Conservation (phyloP, 129 eudicot species). For the Arctium lappa region DNA sequence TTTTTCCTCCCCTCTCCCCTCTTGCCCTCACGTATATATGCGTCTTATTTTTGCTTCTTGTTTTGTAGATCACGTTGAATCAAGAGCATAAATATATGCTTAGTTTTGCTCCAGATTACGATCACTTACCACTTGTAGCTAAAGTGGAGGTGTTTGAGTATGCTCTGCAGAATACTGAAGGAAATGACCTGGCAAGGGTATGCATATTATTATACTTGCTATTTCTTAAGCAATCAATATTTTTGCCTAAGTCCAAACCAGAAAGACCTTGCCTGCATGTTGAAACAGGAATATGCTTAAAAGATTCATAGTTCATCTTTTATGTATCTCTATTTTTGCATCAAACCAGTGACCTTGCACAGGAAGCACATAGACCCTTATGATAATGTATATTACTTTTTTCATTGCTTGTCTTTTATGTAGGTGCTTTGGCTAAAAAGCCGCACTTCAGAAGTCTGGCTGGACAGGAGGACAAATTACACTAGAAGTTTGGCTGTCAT, state of each 20-base stretch:
- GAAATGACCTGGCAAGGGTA: slow-evolving; percentile 91
- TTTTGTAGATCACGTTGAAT: slow-evolving; percentile 70
- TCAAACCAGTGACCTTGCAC: not conserved
- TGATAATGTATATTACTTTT: not conserved
- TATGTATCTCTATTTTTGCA: not conserved
- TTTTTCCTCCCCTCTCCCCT: not conserved
- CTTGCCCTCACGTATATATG: not conserved
- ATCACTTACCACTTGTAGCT: slow-evolving; percentile 91
- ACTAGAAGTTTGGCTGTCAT: slow-evolving; percentile 99
- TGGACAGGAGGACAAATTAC: slow-evolving; percentile 90
- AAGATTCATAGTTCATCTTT: not conserved
- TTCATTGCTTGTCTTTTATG: slow-evolving; percentile 7
- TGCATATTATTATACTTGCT: slow-evolving; percentile 12
- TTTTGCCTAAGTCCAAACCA: not conserved
- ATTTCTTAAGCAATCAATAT: not conserved
- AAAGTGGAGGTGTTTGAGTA: slow-evolving; percentile 95
- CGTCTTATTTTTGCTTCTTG: slow-evolving; percentile 7
- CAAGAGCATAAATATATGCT: slow-evolving; percentile 94
- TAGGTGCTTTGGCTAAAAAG: slow-evolving; percentile 98
- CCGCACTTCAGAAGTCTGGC: slow-evolving; percentile 98
- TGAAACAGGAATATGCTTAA: not conserved
- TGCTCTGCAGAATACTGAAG: slow-evolving; percentile 87
- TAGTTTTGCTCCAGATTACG: slow-evolving; percentile 92
- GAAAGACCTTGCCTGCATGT: not conserved
- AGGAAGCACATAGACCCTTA: not conserved